Base-by-base conservation (phyloP, 2,329 filamentous ascomycete species). In the Aureobasidium sp. region DNA sequence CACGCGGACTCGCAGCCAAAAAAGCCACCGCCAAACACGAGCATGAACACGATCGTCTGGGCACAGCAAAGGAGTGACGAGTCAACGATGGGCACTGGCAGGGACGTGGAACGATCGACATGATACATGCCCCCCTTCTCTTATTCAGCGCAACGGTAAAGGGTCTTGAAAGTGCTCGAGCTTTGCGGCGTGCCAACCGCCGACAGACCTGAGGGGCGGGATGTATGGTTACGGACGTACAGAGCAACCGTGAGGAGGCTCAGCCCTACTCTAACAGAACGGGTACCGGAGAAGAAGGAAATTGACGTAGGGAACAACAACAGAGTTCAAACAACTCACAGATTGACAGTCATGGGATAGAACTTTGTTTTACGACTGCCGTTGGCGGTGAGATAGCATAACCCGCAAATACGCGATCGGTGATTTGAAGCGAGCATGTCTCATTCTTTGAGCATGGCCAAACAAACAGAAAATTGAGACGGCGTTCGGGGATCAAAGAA, bases 401-500 rank as follows among this genome's bases (percentile, higher is more conserved):
- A 37, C 8, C 51, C 24, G 24, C 24, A 32, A 13, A 26, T 8
- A 39, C 10, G 39, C 27, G 39, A 56, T 57, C 53, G 53, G 53
- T 57, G 53, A 57, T 57, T 41, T 7, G 41, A 12, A n/a, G 53
- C 12, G 6, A 6, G 20, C 3, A 32, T 37, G 57, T 43, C 32
- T 60, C 57, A 60, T 50, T 60, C 36, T 41, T 48, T 43, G 24
- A 37, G 27, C 9, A 26, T 43, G 53, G n/a, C 36, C 57, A 41
- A 60, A 60, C 46, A 60, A 60, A 60, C 57, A 51, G 36, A 60
- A 51, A 34, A 59, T 59, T 59, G 5, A 20, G 43, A 47, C 32
- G 55, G 43, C 55, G 55, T 59, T 59, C 55, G 43, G 55, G 55
- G 55, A 59, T 48, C 43, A 59, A 59, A 59, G 55, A 59, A 59